These are phyloP conservation scores for Russula sp. DNA, from an alignment of 768 basidiomycete species.

Conservation along the genomic window DNA sequence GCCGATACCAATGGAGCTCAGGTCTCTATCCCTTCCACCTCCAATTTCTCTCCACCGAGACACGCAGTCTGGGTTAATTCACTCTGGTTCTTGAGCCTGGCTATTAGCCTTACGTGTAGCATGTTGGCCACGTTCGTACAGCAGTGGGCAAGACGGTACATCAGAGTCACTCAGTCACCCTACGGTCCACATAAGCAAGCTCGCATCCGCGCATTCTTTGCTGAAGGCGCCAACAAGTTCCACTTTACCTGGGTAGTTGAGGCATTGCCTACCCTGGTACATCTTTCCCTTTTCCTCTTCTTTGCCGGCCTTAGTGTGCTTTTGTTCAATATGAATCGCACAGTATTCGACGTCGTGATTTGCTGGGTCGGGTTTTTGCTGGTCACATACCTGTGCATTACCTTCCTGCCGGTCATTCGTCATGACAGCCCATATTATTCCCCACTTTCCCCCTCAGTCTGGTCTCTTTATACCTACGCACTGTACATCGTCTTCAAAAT, in stretches of 20 bases:
- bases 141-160: no score
- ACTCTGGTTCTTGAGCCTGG: no score
- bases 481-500: neutral
- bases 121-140: no score
- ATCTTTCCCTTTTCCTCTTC: no score
- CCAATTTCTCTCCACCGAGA: no score
- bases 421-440: constrained; percentile 1
- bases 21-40: neutral
- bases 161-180: neutral
- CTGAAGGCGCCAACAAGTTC: no score
- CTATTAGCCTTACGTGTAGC: no score
- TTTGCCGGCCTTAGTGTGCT: neutral
- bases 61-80: no score
- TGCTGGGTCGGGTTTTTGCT: neutral
- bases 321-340: neutral
- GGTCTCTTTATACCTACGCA: neutral
- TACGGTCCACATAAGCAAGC: no score
- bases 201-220: no score
- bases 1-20: neutral
- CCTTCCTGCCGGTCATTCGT: neutral
- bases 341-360: neutral
- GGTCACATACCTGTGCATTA: neutral
- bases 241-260: no score
- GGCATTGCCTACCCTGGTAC: no score
- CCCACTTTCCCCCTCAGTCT: neutral